Evolutionary conservation across 2,329 filamentous ascomycete species (phyloP), one percentile per base, ranked within the genome.

Genomic region (Fusarium proliferatum): DNA sequence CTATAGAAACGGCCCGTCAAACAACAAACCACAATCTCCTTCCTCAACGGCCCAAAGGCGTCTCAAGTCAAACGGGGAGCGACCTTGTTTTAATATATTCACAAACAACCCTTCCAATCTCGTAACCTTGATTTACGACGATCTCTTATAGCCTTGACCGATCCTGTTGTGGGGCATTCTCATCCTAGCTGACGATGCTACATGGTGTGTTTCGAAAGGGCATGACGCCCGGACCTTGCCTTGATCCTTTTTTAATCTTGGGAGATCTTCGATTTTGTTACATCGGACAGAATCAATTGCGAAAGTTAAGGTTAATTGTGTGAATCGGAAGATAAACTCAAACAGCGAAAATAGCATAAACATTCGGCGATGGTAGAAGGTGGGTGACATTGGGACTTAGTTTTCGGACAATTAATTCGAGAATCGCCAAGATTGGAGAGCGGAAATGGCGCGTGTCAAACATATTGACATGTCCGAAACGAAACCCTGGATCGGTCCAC

Each of bases 181-280:
- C 17, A 71, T 73, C 71, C 71, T 23, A 28, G 52, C 56, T n/a
- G 67, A 59, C 71, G 64, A 74, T 74, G 71, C 60, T 74, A 74
- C 71, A 45, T 41, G 16, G 38, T 36, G 51, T 59, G 71, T 74
- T 72, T 74, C 71, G 60, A 74, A 69, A 72, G 42, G 39, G 67
- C 71, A 65, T 71, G 23, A 73, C 46, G 42, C 55, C 59, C 55
- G 51, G 64, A 45, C 57, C 57, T 43, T 39, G 28, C 49, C 16
- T 68, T 49, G 58, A 46, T 46, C 58, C 68, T 53, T 52, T 41
- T 70, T 42, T 61, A 67, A 67, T 67, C 13, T 67, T 30, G 39
- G 33, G 21, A 4, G 63, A 48, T 66, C 36, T 56, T 19, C 34
- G 53, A 61, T 63, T 38, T 23, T 6, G 56, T 59, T 59, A 51